A percentile compares a stretch with the other conserved stretches of the same genome.
phyloP scores from a whole-genome alignment of 345 rosid species.

The Carallia pectinifolia region DNA sequence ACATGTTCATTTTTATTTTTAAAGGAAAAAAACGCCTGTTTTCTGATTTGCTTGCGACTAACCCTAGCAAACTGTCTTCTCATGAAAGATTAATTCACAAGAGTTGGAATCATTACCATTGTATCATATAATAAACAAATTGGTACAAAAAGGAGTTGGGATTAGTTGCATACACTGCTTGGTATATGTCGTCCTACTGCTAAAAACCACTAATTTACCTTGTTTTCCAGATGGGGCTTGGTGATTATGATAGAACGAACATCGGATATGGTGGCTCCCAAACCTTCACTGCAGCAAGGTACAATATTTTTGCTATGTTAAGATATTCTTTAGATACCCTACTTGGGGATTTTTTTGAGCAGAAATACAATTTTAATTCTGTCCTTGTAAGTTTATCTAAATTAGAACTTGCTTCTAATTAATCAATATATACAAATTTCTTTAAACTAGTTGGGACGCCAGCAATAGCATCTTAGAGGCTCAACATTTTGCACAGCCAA shows the following conservation, averaged over 20 bases:
- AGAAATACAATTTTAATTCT: background rate
- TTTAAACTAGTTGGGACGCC: slow-evolving; percentile 58
- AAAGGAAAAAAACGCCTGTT: too few relatives aligned
- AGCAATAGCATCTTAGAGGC: slow-evolving; percentile 47
- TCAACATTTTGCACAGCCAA: slow-evolving; percentile 58
- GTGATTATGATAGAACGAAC: slow-evolving; percentile 58
- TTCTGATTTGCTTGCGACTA: background rate
- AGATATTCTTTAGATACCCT: background rate
- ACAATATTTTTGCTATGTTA: background rate
- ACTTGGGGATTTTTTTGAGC: background rate
- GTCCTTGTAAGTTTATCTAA: background rate
- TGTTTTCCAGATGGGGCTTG: slow-evolving; percentile 60
- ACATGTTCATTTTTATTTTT: too few relatives aligned
- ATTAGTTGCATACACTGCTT: slow-evolving; percentile 6
- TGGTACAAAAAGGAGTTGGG: background rate
- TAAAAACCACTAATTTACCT: slow-evolving; percentile 8
- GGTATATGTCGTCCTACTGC: background rate
- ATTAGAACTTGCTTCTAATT: background rate
- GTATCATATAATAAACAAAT: background rate
- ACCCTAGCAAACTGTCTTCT: background rate
- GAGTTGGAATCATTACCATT: background rate
- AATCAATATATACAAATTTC: background rate
- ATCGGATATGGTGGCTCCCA: slow-evolving; percentile 63
- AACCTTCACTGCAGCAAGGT: slow-evolving; percentile 52
- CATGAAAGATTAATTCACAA: background rate